Conservation (phyloP, 306 rosid species). For the Canavalia gladiata region DNA sequence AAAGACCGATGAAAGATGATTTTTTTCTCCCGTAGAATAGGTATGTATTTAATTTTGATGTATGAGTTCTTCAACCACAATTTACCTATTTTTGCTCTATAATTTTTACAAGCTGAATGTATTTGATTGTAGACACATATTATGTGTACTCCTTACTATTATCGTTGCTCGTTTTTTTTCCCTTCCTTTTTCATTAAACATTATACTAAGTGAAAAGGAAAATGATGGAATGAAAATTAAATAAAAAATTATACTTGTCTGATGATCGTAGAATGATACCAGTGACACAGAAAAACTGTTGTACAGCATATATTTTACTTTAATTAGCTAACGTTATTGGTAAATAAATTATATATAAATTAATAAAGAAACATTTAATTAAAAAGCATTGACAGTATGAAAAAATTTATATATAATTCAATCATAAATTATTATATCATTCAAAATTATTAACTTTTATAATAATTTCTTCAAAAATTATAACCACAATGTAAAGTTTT, state of each 20-base stretch:
- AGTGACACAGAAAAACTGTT: no score
- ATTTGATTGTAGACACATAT: slow-evolving; percentile 25
- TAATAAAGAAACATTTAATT: no score
- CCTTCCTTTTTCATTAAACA: background rate
- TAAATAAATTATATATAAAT: no score
- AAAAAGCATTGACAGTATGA: no score
- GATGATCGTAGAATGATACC: no score
- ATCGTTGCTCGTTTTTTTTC: background rate
- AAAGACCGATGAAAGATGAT: slow-evolving; percentile 47
- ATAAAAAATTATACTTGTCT: background rate
- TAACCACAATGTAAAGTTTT: no score
- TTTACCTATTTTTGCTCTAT: slow-evolving; percentile 3
- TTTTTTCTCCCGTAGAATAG: background rate
- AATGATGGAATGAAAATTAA: background rate
- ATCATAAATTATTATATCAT: no score
- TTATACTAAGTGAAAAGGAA: background rate
- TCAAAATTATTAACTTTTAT: no score
- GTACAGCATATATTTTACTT: no score
- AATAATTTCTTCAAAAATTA: no score
- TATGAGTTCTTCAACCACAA: slow-evolving; percentile 48
- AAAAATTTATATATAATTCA: no score
- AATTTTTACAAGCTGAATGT: slow-evolving; percentile 1
- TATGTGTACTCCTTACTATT: background rate
- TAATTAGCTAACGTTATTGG: no score
- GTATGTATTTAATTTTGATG: slow-evolving; percentile 11